These are phyloP conservation scores for Exutisphaerella laricina DNA, from an alignment of 2,329 filamentous ascomycete species.

Conservation along the genomic window DNA sequence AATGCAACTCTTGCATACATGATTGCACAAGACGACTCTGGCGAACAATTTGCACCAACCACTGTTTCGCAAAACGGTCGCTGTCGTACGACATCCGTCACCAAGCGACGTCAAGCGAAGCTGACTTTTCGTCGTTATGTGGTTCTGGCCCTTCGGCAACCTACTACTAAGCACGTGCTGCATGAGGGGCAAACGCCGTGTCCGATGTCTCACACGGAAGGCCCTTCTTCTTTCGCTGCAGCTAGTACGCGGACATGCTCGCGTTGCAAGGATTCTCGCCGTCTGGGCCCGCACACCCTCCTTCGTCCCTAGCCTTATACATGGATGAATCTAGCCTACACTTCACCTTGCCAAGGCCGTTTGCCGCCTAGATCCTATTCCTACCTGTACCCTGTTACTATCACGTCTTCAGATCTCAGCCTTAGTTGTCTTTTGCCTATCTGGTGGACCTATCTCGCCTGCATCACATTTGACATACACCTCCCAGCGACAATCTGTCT, in stretches of 20 bases:
- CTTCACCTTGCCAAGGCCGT: neutral
- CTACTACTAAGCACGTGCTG: neutral
- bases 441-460: slow-evolving; percentile 4
- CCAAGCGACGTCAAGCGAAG: too few species aligned
- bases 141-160: neutral
- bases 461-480: slow-evolving; percentile 1
- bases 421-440: too few species aligned
- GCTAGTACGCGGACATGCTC: neutral
- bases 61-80: too few species aligned
- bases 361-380: slow-evolving; percentile 8
- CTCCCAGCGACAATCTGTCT: neutral
- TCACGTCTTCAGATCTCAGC: too few species aligned
- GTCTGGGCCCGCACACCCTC: neutral
- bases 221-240: slow-evolving; percentile 7
- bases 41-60: too few species aligned
- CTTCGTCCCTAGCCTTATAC: slow-evolving; percentile 4
- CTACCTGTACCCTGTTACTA: slow-evolving; percentile 1
- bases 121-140: neutral
- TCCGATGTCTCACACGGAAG: neutral
- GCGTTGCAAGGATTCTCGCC: neutral
- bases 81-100: too few species aligned
- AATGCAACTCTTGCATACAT: too few species aligned
- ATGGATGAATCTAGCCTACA: neutral
- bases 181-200: neutral
- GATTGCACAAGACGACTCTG: too few species aligned